phyloP scores from a whole-genome alignment of 352 stramenopile genomes.

The Paralagenidium karlingii region DNA sequence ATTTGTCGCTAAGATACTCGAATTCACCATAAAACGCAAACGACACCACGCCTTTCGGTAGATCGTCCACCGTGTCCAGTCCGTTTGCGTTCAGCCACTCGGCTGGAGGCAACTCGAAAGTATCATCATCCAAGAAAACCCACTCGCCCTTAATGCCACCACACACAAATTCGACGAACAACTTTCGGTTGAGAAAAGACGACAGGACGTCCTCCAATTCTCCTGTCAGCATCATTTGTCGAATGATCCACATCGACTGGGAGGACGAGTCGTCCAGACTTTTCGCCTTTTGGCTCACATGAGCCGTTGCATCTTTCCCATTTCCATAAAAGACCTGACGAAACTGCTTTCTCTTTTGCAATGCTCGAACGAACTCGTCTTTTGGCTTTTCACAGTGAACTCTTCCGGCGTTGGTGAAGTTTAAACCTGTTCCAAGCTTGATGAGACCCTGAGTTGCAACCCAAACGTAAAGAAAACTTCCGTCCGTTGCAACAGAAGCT shows the following conservation, averaged over 20 bases:
- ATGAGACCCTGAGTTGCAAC: slow-evolving; percentile 19
- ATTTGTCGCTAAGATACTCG: slow-evolving; percentile 14
- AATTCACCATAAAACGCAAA: slow-evolving; percentile 57
- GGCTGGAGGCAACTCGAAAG: slow-evolving; percentile 8
- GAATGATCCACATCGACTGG: slow-evolving; percentile 1
- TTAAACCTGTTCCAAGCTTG: slow-evolving; percentile 57
- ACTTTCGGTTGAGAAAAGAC: slow-evolving; percentile 4
- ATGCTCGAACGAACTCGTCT: slow-evolving; percentile 11
- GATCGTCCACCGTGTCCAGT: too few species aligned
- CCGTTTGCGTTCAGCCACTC: too few species aligned
- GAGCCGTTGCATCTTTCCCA: slow-evolving; percentile 21
- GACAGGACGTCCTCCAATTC: slow-evolving; percentile 4
- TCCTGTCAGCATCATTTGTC: slow-evolving; percentile 7
- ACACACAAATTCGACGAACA: slow-evolving; percentile 18
- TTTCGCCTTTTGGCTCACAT: too few species aligned
- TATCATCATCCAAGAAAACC: slow-evolving; percentile 16
- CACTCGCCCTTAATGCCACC: slow-evolving; percentile 4
- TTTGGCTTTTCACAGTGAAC: slow-evolving; percentile 29
- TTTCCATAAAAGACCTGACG: slow-evolving; percentile 21
- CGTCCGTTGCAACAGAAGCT: slow-evolving; percentile 33
- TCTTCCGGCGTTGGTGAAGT: slow-evolving; percentile 60
- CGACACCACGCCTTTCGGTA: too few species aligned
- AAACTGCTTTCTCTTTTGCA: slow-evolving; percentile 13
- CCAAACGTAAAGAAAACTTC: slow-evolving; percentile 59
- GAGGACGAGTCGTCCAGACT: too few species aligned